Evolutionary conservation across 1,284 basidiomycete genomes (phyloP).

Genomic region (Trichosporon sp.): DNA sequence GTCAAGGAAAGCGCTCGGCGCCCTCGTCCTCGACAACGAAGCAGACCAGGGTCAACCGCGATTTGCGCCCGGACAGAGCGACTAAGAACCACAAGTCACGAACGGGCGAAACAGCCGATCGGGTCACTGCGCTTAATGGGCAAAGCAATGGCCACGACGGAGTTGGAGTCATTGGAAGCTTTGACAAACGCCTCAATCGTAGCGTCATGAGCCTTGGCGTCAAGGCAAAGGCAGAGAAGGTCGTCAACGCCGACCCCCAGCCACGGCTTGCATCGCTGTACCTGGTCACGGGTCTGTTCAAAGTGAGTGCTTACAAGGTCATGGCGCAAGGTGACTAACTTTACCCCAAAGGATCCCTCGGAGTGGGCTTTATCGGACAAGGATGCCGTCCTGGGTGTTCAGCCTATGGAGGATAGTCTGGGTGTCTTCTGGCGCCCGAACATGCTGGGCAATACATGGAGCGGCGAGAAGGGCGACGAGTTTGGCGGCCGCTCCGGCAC

Average conservation of each 20-base stretch:
- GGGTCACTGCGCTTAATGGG: slow-evolving; percentile 8
- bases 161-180: slow-evolving; percentile 18
- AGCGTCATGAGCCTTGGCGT: slow-evolving; percentile 17
- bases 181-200: slow-evolving; percentile 18
- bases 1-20: background rate
- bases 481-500: slow-evolving; percentile 19
- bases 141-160: background rate
- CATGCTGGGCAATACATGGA: slow-evolving; percentile 80
- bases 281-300: slow-evolving; percentile 51
- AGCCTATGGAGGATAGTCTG: slow-evolving; percentile 81
- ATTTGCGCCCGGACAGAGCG: background rate
- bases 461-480: slow-evolving; percentile 53
- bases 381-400: slow-evolving; percentile 73
- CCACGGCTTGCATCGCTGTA: slow-evolving; percentile 50
- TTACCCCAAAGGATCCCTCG: slow-evolving; percentile 25
- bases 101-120: slow-evolving; percentile 12
- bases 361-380: slow-evolving; percentile 87
- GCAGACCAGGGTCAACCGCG: background rate
- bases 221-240: slow-evolving; percentile 33
- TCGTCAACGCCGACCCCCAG: slow-evolving; percentile 30
- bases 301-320: slow-evolving; percentile 30
- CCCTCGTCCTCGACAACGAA: background rate
- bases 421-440: slow-evolving; percentile 91
- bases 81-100: background rate
- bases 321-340: background rate